These are phyloP conservation scores for Hippophae rhamnoides DNA, from an alignment of 306 rosid genomes.

Conservation along the genomic window DNA sequence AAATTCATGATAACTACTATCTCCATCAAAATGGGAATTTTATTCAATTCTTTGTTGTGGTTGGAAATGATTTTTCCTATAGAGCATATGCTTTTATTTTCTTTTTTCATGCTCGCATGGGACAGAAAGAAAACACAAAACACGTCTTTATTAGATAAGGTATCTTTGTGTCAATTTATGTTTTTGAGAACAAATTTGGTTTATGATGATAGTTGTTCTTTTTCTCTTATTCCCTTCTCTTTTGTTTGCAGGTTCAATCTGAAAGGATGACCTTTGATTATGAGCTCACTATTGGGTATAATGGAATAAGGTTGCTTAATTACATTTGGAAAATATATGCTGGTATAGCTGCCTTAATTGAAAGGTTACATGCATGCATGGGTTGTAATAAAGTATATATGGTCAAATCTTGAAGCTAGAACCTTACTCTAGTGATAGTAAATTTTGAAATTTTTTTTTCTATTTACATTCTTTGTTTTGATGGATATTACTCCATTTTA, in stretches of 20 bases:
- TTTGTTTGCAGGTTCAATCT: conserved; percentile 44
- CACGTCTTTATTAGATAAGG: too few relatives aligned
- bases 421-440: neutral
- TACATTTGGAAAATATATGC: conserved; percentile 66
- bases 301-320: conserved; percentile 27
- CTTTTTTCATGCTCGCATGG: too few relatives aligned
- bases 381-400: conserved; percentile 69
- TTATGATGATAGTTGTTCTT: neutral
- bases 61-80: too few relatives aligned
- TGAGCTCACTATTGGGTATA: conserved; percentile 57
- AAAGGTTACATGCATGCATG: conserved; percentile 34
- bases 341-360: conserved; percentile 82
- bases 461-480: too few relatives aligned
- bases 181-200: too few relatives aligned
- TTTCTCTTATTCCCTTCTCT: neutral
- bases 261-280: conserved; percentile 80
- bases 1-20: too few relatives aligned
- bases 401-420: conserved; percentile 17
- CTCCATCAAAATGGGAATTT: too few relatives aligned
- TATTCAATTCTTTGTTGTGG: too few relatives aligned
- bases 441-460: neutral
- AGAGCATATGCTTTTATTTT: too few relatives aligned
- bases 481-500: neutral
- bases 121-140: too few relatives aligned
- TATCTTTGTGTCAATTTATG: too few relatives aligned